Percentiles rank a stretch among this genome's conserved stretches.
These are phyloP conservation scores for Pterula multifida DNA, from an alignment of 1,284 basidiomycete genomes.

Conservation along the genomic window DNA sequence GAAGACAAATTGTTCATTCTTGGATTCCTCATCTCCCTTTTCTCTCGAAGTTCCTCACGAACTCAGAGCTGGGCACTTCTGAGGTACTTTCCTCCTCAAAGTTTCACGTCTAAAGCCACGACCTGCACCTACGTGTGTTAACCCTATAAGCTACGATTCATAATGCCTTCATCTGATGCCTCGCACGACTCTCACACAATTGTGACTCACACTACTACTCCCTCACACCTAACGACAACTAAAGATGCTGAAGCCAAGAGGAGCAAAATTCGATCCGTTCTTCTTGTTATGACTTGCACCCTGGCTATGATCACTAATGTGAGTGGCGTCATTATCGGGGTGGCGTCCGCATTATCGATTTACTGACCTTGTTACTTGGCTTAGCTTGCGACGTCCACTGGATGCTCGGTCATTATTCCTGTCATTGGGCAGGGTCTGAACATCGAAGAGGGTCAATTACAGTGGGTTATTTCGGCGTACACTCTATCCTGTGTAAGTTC, in stretches of 20 bases:
- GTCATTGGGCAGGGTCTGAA: conserved; percentile 41
- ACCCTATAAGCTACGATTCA: not conserved
- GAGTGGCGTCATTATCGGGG: conserved; percentile 17
- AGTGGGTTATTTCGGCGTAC: conserved; percentile 51
- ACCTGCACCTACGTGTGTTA: not conserved
- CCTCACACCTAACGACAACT: not conserved
- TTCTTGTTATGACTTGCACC: conserved; percentile 37
- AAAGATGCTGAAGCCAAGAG: not conserved
- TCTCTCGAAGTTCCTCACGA: not conserved
- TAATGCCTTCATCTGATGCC: not conserved
- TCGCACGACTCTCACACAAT: not conserved
- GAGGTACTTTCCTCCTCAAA: not conserved
- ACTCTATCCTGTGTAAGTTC: conserved; percentile 16
- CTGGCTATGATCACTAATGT: conserved; percentile 45
- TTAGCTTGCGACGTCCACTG: conserved; percentile 32
- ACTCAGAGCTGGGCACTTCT: not conserved
- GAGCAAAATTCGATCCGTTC: conserved; percentile 21
- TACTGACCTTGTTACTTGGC: not conserved
- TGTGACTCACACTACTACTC: not conserved
- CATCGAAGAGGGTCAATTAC: conserved; percentile 37
- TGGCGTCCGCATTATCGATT: conserved; percentile 1
- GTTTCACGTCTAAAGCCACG: not conserved
- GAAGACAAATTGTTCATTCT: not conserved
- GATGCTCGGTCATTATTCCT: conserved; percentile 48
- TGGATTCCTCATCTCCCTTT: not conserved